Evolutionary conservation across 352 stramenopile species (phyloP).

Genomic region (Phytophthora nicotianae): DNA sequence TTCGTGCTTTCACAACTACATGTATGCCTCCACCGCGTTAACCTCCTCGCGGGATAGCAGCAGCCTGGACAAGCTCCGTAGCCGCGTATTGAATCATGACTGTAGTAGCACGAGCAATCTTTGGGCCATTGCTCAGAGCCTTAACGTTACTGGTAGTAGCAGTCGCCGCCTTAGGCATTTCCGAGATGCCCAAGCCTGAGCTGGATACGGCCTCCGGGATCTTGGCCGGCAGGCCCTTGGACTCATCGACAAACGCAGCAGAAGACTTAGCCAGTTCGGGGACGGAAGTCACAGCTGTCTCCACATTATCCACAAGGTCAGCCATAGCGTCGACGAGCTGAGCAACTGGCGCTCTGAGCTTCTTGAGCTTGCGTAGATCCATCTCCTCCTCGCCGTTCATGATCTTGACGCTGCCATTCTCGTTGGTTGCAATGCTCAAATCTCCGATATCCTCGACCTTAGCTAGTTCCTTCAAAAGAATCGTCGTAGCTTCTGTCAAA

Average conservation of each 20-base stretch:
- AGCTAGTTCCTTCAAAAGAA: conserved; percentile 50
- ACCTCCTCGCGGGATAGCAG: conserved; percentile 44
- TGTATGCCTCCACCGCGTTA: conserved; percentile 22
- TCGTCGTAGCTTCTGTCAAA: conserved; percentile 38
- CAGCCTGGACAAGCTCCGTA: conserved; percentile 45
- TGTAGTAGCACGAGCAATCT: conserved; percentile 50
- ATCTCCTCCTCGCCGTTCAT: conserved; percentile 53
- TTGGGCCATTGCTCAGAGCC: conserved; percentile 49
- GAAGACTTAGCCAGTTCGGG: conserved; percentile 51
- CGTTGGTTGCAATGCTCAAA: conserved; percentile 42
- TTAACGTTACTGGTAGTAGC: conserved; percentile 51
- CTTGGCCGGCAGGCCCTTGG: conserved; percentile 49
- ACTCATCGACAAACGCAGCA: conserved; percentile 42
- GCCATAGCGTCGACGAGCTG: conserved; percentile 57
- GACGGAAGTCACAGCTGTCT: conserved; percentile 51
- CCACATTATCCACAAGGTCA: conserved; percentile 57
- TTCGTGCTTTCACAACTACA: neutral
- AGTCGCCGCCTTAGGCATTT: conserved; percentile 48
- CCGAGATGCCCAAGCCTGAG: conserved; percentile 44
- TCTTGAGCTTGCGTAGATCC: conserved; percentile 51
- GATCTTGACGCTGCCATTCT: conserved; percentile 49
- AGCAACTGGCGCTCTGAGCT: conserved; percentile 42
- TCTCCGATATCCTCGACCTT: conserved; percentile 49
- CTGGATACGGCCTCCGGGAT: conserved; percentile 47
- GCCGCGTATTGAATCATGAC: conserved; percentile 62